Conservation (phyloP, 768 basidiomycete genomes). For the Kondoa malvinella region DNA sequence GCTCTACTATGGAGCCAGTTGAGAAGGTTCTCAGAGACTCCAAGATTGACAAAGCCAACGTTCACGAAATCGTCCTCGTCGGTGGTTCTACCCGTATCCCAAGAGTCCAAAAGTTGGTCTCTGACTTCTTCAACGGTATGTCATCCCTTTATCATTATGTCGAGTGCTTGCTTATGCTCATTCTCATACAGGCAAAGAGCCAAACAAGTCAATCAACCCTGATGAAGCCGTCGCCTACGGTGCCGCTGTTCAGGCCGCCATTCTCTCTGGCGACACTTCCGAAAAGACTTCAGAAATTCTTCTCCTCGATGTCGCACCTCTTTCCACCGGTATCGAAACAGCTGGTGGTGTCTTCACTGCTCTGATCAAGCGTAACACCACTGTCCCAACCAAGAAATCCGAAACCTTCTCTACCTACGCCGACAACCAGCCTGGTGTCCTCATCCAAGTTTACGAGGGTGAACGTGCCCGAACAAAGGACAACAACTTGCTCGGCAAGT, state of each 20-base stretch:
- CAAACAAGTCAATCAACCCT: slow-evolving; percentile 98
- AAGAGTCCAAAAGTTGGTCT: slow-evolving; percentile 89
- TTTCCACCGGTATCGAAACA: slow-evolving; percentile 91
- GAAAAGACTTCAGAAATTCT: slow-evolving; percentile 95
- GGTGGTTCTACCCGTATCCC: slow-evolving; percentile 98
- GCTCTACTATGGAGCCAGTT: slow-evolving; percentile 79
- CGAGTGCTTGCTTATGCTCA: background rate
- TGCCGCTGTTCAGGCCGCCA: slow-evolving; percentile 95
- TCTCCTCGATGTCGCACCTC: slow-evolving; percentile 78
- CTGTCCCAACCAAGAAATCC: slow-evolving; percentile 94
- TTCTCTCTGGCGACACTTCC: slow-evolving; percentile 91
- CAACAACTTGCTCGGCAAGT: slow-evolving; percentile 96
- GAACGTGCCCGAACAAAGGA: slow-evolving; percentile 97
- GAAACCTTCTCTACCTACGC: slow-evolving; percentile 97
- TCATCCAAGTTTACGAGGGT: slow-evolving; percentile 89
- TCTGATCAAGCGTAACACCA: slow-evolving; percentile 96
- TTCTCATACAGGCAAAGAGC: slow-evolving; percentile 47
- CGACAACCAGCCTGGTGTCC: slow-evolving; percentile 95
- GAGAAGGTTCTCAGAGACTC: slow-evolving; percentile 96
- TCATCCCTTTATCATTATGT: background rate
- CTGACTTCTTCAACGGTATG: slow-evolving; percentile 84
- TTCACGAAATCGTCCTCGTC: slow-evolving; percentile 93
- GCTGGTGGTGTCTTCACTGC: slow-evolving; percentile 98
- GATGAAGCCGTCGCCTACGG: slow-evolving; percentile 98
- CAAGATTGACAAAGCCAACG: slow-evolving; percentile 89